Evolutionary conservation across 1,284 basidiomycete species (phyloP), one percentile per base, ranked within the genome.

Genomic region (Exobasidium cylindrosporum): DNA sequence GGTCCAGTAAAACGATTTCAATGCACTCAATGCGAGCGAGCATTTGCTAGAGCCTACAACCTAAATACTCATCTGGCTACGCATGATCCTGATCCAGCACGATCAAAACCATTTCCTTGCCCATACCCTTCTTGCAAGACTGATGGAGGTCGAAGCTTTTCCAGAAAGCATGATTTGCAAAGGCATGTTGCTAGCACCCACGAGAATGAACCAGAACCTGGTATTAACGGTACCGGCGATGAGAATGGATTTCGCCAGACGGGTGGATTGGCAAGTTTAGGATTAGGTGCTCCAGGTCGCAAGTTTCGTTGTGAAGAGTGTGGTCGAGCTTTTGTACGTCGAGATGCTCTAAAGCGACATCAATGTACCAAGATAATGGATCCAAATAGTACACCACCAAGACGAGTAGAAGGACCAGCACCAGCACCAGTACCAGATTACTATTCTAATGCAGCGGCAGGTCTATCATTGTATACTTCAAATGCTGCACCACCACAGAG

Each of bases 11-110:
- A 78, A 58, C 67, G 72, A 0, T 77, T 76, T 59, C 70, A 69
- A 44, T 78, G 76, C 56, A 66, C 68, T 35, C 72, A 71, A 45
- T 78, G 76, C 60, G 68, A 72, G 26, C 71, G 73, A 88, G 91
- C 89, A 0, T 93, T 93, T 72, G 91, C 90, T 23, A 84, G 91
- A n/a, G 90, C 90, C 0, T 93, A 89, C 81, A 93, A 93, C 72
- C 81, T 93, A 61, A 92, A 92, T 83, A 93, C 91, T 0, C 91
- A 93, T 79, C 87, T 91, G 83, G 88, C 88, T 4, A 93, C 91
- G 1, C 91, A 93, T 80, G 90, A 92, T 75, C 90, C 91, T 21
- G 74, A 78, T 31, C 74, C 74, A 45, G 88, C 90, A 79, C 85
- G 91, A 59, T 83, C 88, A 53, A 93, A 93, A 82, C 90, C 90